These are phyloP conservation scores for Erucastrum elatum DNA, from an alignment of 345 rosid species.

Conservation along the genomic window DNA sequence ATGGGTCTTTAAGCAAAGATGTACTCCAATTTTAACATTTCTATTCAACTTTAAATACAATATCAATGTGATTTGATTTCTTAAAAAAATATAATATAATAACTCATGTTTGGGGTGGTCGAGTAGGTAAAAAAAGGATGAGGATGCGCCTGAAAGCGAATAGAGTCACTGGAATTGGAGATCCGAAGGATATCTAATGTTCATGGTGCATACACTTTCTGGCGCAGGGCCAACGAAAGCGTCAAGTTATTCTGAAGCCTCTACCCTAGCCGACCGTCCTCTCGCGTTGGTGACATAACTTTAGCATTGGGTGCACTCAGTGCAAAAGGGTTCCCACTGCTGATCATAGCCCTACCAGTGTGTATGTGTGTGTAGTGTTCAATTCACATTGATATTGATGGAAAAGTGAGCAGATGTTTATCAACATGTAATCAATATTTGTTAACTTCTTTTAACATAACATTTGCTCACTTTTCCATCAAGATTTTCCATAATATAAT, in stretches of 20 bases:
- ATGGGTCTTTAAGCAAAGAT: constrained; percentile 60
- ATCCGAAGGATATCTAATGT: constrained; percentile 64
- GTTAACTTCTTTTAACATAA: too few relatives aligned
- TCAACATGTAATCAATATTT: too few relatives aligned
- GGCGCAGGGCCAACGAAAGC: constrained; percentile 61
- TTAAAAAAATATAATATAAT: background rate
- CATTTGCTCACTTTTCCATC: too few relatives aligned
- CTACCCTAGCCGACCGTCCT: constrained; percentile 76
- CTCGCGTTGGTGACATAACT: constrained; percentile 62
- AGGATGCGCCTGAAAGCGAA: constrained; percentile 65
- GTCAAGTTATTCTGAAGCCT: constrained; percentile 72
- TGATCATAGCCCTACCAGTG: constrained; percentile 34
- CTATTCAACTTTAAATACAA: background rate
- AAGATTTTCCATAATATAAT: background rate
- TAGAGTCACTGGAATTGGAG: constrained; percentile 85
- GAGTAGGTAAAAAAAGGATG: constrained; percentile 65
- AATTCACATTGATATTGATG: too few relatives aligned
- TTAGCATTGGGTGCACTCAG: constrained; percentile 46
- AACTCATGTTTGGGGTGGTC: background rate
- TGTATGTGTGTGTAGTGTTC: background rate
- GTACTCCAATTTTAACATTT: constrained; percentile 28
- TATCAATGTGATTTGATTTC: background rate
- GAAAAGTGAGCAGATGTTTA: too few relatives aligned
- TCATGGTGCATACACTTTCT: constrained; percentile 64
- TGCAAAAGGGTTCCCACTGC: constrained; percentile 70